Percentiles rank a stretch among this genome's conserved stretches.
Conservation (phyloP, 202 grass and related monocot genomes). For the Hordeum pubiflorum region DNA sequence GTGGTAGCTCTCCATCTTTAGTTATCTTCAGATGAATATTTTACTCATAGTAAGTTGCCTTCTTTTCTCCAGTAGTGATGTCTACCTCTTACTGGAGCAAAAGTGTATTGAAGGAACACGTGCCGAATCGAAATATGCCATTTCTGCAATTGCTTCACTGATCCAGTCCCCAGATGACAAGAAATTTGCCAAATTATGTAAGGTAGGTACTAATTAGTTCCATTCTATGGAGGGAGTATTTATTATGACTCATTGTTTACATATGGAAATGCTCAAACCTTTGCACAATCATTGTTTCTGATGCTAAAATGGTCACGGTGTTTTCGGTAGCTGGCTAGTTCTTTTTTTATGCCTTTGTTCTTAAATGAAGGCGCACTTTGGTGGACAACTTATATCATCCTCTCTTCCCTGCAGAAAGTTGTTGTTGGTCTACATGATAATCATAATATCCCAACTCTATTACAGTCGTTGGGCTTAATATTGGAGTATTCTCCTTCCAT, state of each 20-base stretch:
- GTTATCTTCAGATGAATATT: slow-evolving; percentile 10
- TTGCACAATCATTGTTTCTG: slow-evolving; percentile 1
- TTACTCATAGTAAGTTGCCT: slow-evolving; percentile 8
- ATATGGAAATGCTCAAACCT: slow-evolving; percentile 12
- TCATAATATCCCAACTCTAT: slow-evolving; percentile 52
- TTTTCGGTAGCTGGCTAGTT: not conserved
- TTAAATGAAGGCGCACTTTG: not conserved
- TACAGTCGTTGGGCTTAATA: slow-evolving; percentile 80
- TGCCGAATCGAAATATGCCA: slow-evolving; percentile 74
- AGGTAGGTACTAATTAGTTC: slow-evolving; percentile 38
- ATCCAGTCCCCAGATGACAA: slow-evolving; percentile 33
- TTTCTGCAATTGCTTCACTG: slow-evolving; percentile 60
- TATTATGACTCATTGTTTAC: not conserved
- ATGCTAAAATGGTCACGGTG: not conserved
- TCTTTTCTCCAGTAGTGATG: slow-evolving; percentile 37
- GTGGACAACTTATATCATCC: slow-evolving; percentile 10
- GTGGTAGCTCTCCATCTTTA: not conserved
- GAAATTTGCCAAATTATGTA: slow-evolving; percentile 52
- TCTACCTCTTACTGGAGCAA: slow-evolving; percentile 72
- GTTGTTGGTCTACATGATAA: slow-evolving; percentile 44
- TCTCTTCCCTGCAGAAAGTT: slow-evolving; percentile 65
- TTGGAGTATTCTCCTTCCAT: slow-evolving; percentile 60
- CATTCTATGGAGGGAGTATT: not conserved
- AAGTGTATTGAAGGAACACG: slow-evolving; percentile 90
- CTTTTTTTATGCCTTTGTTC: not conserved